These are phyloP conservation scores for Hanseniaspora thailandica DNA, from an alignment of 805 yeast genomes.

Conservation along the genomic window DNA sequence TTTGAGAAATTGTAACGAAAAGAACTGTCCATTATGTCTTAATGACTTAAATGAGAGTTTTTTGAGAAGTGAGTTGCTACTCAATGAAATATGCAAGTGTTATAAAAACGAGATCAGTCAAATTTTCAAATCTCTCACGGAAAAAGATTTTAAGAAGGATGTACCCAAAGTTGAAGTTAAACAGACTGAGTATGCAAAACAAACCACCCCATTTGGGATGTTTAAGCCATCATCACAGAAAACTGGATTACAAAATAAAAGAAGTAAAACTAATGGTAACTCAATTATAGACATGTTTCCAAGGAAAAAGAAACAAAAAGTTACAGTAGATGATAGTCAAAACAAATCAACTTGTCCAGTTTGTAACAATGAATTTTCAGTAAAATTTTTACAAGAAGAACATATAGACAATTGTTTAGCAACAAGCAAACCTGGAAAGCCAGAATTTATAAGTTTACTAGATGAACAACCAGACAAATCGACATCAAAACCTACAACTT, in stretches of 20 bases:
- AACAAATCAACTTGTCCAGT: slow-evolving; percentile 44
- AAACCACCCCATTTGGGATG: background rate
- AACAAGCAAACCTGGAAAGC: background rate
- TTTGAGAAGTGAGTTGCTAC: slow-evolving; percentile 49
- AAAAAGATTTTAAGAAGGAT: slow-evolving; percentile 25
- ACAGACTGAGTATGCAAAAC: background rate
- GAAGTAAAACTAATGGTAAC: slow-evolving; percentile 3
- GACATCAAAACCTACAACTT: too few relatives aligned
- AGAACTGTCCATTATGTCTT: slow-evolving; percentile 69
- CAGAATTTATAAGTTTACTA: background rate
- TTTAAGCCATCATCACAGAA: slow-evolving; percentile 14
- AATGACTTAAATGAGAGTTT: slow-evolving; percentile 58
- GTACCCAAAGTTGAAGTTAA: slow-evolving; percentile 16
- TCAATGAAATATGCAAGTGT: slow-evolving; percentile 60
- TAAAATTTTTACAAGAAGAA: slow-evolving; percentile 41
- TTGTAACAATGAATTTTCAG: slow-evolving; percentile 45
- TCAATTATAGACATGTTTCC: slow-evolving; percentile 16
- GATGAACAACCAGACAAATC: background rate
- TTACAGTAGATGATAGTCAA: slow-evolving; percentile 5
- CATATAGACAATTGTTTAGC: slow-evolving; percentile 55
- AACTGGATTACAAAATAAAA: background rate
- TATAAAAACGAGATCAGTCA: slow-evolving; percentile 34
- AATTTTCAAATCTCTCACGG: slow-evolving; percentile 22
- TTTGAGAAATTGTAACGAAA: slow-evolving; percentile 36
- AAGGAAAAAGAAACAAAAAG: slow-evolving; percentile 7